Percentiles rank a stretch among this genome's conserved stretches.
Evolutionary conservation across 768 basidiomycete genomes (phyloP).

Genomic region (Pleurotus djamor): DNA sequence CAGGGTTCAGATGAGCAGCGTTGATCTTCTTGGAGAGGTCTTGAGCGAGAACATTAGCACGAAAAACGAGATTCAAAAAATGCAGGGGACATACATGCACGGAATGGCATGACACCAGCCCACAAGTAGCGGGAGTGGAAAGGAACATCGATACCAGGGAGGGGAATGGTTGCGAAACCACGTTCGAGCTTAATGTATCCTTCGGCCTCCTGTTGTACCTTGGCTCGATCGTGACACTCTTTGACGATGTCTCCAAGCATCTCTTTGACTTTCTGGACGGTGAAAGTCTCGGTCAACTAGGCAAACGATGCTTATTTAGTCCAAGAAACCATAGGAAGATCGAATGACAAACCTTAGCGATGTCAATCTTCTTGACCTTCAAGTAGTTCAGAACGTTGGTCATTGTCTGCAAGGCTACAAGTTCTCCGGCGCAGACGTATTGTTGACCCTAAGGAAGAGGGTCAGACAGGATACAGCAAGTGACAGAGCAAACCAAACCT

Average conservation of each 20-base stretch:
- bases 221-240: slow-evolving; percentile 71
- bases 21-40: slow-evolving; percentile 99
- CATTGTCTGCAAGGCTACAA: slow-evolving; percentile 88
- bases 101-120: slow-evolving; percentile 98
- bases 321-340: background rate
- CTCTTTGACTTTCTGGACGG: slow-evolving; percentile 92
- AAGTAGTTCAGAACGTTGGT: slow-evolving; percentile 96
- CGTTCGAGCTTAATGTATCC: slow-evolving; percentile 95
- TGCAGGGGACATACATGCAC: slow-evolving; percentile 68
- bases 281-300: slow-evolving; percentile 85
- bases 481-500: slow-evolving; percentile 39
- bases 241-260: slow-evolving; percentile 93
- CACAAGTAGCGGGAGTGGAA: slow-evolving; percentile 99
- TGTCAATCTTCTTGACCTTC: slow-evolving; percentile 95
- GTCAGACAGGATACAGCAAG: slow-evolving; percentile 5
- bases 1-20: slow-evolving; percentile 85
- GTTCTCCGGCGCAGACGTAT: slow-evolving; percentile 98
- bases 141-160: slow-evolving; percentile 97
- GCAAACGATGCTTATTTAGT: background rate
- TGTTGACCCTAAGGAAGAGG: slow-evolving; percentile 78
- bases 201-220: slow-evolving; percentile 70
- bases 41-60: slow-evolving; percentile 21
- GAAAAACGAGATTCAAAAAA: background rate
- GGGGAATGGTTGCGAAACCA: slow-evolving; percentile 93
- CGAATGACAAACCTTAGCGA: slow-evolving; percentile 59